Evolutionary conservation across 352 stramenopile species (phyloP), one percentile per base, ranked within the genome.

Genomic region (Phytophthora citricola): DNA sequence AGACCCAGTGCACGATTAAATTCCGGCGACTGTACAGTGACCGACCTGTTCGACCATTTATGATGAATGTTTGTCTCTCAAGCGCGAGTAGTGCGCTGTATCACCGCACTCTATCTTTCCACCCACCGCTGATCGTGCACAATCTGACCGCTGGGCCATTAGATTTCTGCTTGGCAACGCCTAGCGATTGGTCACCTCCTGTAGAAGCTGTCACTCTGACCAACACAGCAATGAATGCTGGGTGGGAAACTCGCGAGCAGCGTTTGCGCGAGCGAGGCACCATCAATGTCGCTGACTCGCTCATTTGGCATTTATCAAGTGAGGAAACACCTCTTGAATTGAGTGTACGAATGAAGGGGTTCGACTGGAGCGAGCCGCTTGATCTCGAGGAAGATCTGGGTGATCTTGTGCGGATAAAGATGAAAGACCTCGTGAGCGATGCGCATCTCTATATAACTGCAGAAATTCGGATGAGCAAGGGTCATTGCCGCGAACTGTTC

Each of bases 231-330:
- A 58, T 83, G 27, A 89, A 78, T 54, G 55, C 79, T 27, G 80
- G 80, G 3, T 95, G 83, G 83, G 87, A 95, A 79, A 87, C 87
- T 45, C 78, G 71, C 9, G 78, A 93, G 43, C 87, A 95, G 67
- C 75, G 87, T 52, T 68, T 95, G 38, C 83, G 87, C 14, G 87
- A 95, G 58, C 81, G 85, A 51, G 87, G 85, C n/a, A 89, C 60
- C 7, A 91, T 96, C 32, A 83, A 85, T 48, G 70, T 93, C 17
- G 89, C 85, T 0, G 87, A 94, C 49, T 92, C 82, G 1, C 74
- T 94, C 8, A 76, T 92, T 40, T 96, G 87, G 85, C 89, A 96
- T 75, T 69, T 94, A 22, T 95, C 80, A 26, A 84, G 90, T 55
- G 85, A 82, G 55, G 79, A 93, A 44, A 91, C 87, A 2, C 87